Conservation (phyloP, 2,329 filamentous ascomycete genomes). For the Alternaria triticina region DNA sequence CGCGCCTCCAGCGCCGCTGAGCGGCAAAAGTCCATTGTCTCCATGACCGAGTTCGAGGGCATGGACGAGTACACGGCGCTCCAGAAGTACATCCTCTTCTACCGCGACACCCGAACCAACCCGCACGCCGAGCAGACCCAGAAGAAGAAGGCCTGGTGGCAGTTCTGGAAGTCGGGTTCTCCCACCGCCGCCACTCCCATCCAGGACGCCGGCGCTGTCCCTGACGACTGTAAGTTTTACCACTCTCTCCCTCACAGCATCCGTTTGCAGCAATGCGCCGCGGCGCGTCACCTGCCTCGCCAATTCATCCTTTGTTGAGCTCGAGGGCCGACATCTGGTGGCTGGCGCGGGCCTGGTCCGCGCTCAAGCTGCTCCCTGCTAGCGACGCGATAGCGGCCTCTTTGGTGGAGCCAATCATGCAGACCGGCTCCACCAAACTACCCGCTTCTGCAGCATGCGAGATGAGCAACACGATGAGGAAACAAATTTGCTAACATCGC, state of each 20-base stretch:
- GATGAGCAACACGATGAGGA: constrained; percentile 3
- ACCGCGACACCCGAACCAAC: constrained; percentile 64
- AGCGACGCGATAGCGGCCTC: constrained; percentile 16
- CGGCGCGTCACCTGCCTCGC: background rate
- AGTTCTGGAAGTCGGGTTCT: constrained; percentile 59
- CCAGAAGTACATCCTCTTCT: constrained; percentile 71
- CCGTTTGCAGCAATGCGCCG: background rate
- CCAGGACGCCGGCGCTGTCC: constrained; percentile 54
- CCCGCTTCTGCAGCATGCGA: constrained; percentile 13
- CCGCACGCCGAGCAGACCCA: constrained; percentile 52
- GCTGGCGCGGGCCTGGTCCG: constrained; percentile 17
- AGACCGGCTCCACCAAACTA: constrained; percentile 24
- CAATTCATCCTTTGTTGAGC: constrained; percentile 14
- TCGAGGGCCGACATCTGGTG: constrained; percentile 11
- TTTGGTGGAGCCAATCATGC: constrained; percentile 28
- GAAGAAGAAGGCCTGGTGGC: constrained; percentile 63
- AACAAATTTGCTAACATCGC: constrained; percentile 47
- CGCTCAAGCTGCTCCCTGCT: constrained; percentile 21
- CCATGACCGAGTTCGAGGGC: constrained; percentile 50
- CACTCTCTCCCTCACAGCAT: background rate
- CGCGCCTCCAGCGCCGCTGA: constrained; percentile 36
- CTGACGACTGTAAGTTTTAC: constrained; percentile 58
- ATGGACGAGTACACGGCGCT: constrained; percentile 70
- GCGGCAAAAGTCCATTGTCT: constrained; percentile 46
- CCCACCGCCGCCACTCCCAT: constrained; percentile 33